These are phyloP conservation scores for Przewalskia tangutica DNA, from an alignment of 257 asterid species.

Conservation along the genomic window DNA sequence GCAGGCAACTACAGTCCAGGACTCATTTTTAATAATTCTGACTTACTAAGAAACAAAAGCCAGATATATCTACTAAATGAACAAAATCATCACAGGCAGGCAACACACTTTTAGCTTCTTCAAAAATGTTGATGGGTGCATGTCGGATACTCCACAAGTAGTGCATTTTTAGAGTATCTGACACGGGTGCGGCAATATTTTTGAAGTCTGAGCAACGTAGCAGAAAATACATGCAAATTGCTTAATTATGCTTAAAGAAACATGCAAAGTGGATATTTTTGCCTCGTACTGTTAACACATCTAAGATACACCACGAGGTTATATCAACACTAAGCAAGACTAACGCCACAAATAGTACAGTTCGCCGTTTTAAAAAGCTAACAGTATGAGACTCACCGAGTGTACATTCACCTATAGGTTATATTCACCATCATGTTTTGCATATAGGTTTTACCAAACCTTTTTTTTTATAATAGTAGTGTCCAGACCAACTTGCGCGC, in stretches of 20 bases:
- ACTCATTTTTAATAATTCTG: background rate
- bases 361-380: background rate
- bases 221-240: background rate
- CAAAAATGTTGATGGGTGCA: too few species aligned
- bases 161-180: too few species aligned
- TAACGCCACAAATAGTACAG: background rate
- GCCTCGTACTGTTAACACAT: background rate
- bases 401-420: background rate
- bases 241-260: background rate
- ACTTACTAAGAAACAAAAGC: background rate
- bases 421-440: background rate
- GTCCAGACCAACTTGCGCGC: too few species aligned
- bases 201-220: too few species aligned
- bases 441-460: too few species aligned
- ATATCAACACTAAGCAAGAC: background rate
- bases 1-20: background rate
- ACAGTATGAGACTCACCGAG: background rate
- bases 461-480: too few species aligned
- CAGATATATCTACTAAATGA: background rate
- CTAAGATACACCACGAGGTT: background rate
- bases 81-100: background rate
- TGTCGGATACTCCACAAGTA: too few species aligned
- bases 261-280: background rate
- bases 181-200: too few species aligned
- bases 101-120: background rate